phyloP scores from a whole-genome alignment of 2,329 filamentous ascomycete species.

The Pseudogymnoascus sp. region DNA sequence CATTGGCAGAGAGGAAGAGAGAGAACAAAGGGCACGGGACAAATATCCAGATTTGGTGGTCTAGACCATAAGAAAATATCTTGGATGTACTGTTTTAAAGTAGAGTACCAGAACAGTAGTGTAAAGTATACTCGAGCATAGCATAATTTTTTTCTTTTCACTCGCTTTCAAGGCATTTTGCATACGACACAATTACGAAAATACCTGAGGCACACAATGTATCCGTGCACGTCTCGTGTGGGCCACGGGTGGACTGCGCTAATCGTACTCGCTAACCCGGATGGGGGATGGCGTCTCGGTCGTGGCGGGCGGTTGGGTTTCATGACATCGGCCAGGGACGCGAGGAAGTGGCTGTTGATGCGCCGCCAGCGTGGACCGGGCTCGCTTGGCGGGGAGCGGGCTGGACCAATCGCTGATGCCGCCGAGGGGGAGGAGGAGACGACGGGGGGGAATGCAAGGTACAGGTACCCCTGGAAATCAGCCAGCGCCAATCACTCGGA shows the following conservation, averaged over 20 bases:
- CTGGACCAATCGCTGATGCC: not conserved
- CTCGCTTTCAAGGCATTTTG: not conserved
- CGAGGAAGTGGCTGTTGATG: not conserved
- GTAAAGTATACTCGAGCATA: not conserved
- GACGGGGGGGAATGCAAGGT: not conserved
- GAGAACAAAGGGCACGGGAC: not conserved
- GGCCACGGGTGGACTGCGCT: not conserved
- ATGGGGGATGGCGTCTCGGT: not conserved
- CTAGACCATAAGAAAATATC: not conserved
- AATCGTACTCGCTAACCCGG: not conserved
- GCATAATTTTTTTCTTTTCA: not conserved
- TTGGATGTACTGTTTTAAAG: not conserved
- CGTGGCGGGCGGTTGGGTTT: not conserved
- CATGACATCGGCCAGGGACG: not conserved
- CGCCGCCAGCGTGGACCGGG: not conserved
- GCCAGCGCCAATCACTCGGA: not conserved
- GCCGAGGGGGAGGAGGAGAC: not conserved
- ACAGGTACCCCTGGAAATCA: constrained; percentile 1
- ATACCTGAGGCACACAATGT: not conserved
- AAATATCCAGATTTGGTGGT: not conserved
- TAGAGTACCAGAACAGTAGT: not conserved
- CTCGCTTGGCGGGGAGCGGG: not conserved
- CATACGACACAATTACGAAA: constrained; percentile 7
- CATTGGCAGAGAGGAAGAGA: not conserved
- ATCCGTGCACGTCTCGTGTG: not conserved